A percentile compares a stretch with the other conserved stretches of the same genome.
phyloP scores from a whole-genome alignment of 177 flowering plant species.

The Vitis hybrid region DNA sequence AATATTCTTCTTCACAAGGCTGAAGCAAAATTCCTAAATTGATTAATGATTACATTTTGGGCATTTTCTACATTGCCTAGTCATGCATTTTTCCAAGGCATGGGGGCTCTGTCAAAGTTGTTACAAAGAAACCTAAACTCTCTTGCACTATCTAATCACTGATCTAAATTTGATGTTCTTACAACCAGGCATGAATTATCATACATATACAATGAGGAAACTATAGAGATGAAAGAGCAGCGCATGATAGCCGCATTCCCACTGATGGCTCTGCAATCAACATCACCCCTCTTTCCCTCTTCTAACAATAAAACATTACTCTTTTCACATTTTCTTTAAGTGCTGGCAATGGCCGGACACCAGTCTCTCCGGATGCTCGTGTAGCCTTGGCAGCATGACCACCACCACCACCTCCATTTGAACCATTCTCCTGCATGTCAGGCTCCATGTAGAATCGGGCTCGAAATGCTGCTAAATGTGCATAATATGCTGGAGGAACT shows the following conservation, averaged over 20 bases:
- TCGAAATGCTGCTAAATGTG: conserved; percentile 92
- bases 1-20: too few species aligned
- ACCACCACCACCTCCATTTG: conserved; percentile 29
- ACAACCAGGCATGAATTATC: neutral
- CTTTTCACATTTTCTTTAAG: conserved; percentile 91
- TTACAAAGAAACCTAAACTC: neutral
- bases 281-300: conserved; percentile 4
- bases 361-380: conserved; percentile 43
- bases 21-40: too few species aligned
- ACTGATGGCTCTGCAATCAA: neutral
- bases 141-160: conserved; percentile 1
- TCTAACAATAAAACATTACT: conserved; percentile 90
- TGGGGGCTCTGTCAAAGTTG: too few species aligned
- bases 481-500: conserved; percentile 98
- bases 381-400: conserved; percentile 27
- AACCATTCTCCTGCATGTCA: conserved; percentile 54
- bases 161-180: neutral
- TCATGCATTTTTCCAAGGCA: too few species aligned
- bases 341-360: conserved; percentile 77
- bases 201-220: conserved; percentile 11
- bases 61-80: too few species aligned
- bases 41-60: too few species aligned
- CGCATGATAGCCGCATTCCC: neutral
- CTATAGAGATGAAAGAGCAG: neutral
- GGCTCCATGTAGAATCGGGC: conserved; percentile 95